A percentile compares a stretch with the other conserved stretches of the same genome.
Conservation (phyloP, 768 basidiomycete genomes). For the Dacryopinax spathularia region DNA sequence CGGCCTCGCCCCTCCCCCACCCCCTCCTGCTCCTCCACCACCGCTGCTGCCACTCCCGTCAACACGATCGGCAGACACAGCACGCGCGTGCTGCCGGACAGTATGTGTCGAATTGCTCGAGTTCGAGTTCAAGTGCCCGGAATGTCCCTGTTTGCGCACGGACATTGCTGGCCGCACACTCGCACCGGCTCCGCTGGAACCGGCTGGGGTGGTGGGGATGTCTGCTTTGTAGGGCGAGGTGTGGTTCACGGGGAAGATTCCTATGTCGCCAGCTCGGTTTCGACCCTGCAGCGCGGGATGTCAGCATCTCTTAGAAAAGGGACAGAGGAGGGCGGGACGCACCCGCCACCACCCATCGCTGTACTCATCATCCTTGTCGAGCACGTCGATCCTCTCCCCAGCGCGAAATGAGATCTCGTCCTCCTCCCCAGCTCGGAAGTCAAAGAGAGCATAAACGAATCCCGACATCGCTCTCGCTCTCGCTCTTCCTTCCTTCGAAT, state of each 20-base stretch:
- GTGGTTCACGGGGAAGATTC: conserved; percentile 84
- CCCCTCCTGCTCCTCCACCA: neutral
- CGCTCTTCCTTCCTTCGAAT: too few relatives aligned
- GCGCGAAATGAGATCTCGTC: conserved; percentile 30
- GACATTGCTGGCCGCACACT: neutral
- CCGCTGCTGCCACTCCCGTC: neutral
- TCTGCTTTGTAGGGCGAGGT: conserved; percentile 42
- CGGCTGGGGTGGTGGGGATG: neutral
- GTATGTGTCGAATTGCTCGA: neutral
- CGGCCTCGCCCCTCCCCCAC: neutral
- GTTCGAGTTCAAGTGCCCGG: neutral
- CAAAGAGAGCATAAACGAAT: conserved; percentile 17
- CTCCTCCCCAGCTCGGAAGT: conserved; percentile 30
- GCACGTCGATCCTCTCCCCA: conserved; percentile 27
- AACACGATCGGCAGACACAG: neutral
- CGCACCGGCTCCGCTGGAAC: too few relatives aligned
- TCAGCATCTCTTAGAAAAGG: neutral
- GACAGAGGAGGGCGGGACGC: conserved; percentile 8
- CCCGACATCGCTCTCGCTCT: too few relatives aligned
- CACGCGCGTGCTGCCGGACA: neutral
- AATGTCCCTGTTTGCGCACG: neutral
- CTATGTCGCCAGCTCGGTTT: conserved; percentile 65
- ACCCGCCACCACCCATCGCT: conserved; percentile 35
- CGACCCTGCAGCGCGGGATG: conserved; percentile 44
- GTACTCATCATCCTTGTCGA: conserved; percentile 32